These are phyloP conservation scores for Xylaria hypoxylon DNA, from an alignment of 2,329 filamentous ascomycete genomes.

Conservation along the genomic window DNA sequence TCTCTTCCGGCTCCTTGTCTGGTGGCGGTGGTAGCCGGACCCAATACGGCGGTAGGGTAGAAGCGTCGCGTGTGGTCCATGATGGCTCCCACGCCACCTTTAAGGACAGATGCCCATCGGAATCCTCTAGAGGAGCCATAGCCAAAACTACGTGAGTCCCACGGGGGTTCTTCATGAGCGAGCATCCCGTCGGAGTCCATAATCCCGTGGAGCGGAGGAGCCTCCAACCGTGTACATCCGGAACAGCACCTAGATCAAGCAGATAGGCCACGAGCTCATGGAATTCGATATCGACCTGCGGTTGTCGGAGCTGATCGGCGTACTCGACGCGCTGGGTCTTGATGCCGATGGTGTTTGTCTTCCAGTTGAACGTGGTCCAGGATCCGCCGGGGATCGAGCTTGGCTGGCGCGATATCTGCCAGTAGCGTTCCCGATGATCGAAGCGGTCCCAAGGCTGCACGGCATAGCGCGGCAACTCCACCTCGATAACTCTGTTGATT, in stretches of 20 bases:
- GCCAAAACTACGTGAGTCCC: slow-evolving; percentile 62
- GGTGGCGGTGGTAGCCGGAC: slow-evolving; percentile 60
- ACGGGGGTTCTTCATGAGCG: slow-evolving; percentile 66
- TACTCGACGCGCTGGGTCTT: slow-evolving; percentile 74
- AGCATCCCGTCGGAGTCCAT: slow-evolving; percentile 70
- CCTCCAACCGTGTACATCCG: slow-evolving; percentile 69
- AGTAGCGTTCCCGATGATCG: slow-evolving; percentile 66
- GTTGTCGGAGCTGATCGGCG: slow-evolving; percentile 65
- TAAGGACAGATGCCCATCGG: slow-evolving; percentile 69
- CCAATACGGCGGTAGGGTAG: slow-evolving; percentile 71
- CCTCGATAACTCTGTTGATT: slow-evolving; percentile 74
- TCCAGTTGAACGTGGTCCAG: slow-evolving; percentile 76
- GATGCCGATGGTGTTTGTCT: slow-evolving; percentile 69
- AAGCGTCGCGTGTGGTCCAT: slow-evolving; percentile 65
- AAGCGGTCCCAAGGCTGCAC: slow-evolving; percentile 70
- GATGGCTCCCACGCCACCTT: slow-evolving; percentile 66
- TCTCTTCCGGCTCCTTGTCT: slow-evolving; percentile 15
- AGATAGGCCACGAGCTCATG: slow-evolving; percentile 71
- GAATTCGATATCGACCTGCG: slow-evolving; percentile 65
- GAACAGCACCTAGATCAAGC: slow-evolving; percentile 71
- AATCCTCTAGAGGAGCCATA: slow-evolving; percentile 68
- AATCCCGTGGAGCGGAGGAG: slow-evolving; percentile 67
- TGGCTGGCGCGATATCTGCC: slow-evolving; percentile 63
- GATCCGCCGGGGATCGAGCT: slow-evolving; percentile 69
- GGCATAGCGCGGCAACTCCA: slow-evolving; percentile 73